Evolutionary conservation across 768 basidiomycete genomes (phyloP), one percentile per base, ranked within the genome.

Genomic region (Steccherinum ochraceum): DNA sequence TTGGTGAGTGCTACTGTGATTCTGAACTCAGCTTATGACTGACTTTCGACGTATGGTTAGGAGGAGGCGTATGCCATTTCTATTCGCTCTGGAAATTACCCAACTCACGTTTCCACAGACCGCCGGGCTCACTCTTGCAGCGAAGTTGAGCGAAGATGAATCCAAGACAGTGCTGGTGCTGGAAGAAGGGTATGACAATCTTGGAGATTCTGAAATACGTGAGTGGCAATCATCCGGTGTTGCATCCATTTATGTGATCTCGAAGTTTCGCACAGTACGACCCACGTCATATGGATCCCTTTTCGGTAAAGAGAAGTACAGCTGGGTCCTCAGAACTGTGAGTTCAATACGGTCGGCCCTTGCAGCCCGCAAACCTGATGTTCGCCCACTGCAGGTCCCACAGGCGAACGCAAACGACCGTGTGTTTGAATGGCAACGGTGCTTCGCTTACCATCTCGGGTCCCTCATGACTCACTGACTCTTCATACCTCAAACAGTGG

Each of bases 251-350:
- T 20, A 46, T 10, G 18, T 39, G 5, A 10, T 2, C n/a, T n/a
- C n/a, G n/a, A n/a, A n/a, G 35, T 39, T 39, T 11, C 11, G n/a
- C n/a, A 39, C 11, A 64, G 63, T 64, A 23, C 61, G 58, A 3
- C 59, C 60, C 3, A 58, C 56, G 0, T 54, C 52, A 0, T 62
- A 49, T 46, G 59, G 49, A 25, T 53, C 35, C 19, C 58, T 61
- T 45, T 58, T 64, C 19, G 58, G 53, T 2, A 62, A 62, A 41
- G 24, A 50, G 2, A 18, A 24, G 11, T 61, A 61, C 27, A 12
- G 52, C 2, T 64, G 59, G 59, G 19, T 40, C 12, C 55, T 58
- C 26, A 24, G 57, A 39, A 61, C 56, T 16, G 61, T 60, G 50
- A n/a, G 52, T 27, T n/a, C n/a, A n/a, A n/a, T n/a, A n/a, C 18